phyloP scores from a whole-genome alignment of 2,329 filamentous ascomycete species.

The Xylaria sp. region DNA sequence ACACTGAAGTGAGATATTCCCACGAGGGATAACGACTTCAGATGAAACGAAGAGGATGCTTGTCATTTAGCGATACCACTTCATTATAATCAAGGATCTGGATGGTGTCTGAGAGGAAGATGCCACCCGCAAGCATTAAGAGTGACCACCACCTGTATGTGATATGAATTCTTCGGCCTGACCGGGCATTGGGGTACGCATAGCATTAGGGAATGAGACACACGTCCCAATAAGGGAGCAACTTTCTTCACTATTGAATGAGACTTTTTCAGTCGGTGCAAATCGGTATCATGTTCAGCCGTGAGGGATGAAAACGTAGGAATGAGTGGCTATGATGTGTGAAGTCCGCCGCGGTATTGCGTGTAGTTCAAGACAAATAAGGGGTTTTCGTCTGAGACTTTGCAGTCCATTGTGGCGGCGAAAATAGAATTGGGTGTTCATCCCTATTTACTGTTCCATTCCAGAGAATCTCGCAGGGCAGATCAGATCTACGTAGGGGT shows the following conservation, averaged over 20 bases:
- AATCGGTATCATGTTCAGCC: constrained; percentile 15
- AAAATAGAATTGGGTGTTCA: constrained; percentile 21
- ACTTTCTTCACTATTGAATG: constrained; percentile 2
- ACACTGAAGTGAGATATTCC: constrained; percentile 15
- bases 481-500: constrained; percentile 10
- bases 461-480: constrained; percentile 23
- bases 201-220: constrained; percentile 25
- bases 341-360: constrained; percentile 9
- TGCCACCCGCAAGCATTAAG: constrained; percentile 16
- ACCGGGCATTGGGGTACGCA: constrained; percentile 15
- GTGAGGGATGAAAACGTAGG: constrained; percentile 4
- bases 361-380: constrained; percentile 29
- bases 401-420: constrained; percentile 25
- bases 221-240: constrained; percentile 22
- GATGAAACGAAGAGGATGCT: constrained; percentile 17
- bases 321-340: constrained; percentile 8
- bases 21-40: constrained; percentile 16
- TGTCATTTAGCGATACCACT: constrained; percentile 15
- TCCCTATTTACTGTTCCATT: constrained; percentile 31
- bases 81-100: constrained; percentile 17
- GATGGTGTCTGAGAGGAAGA: constrained; percentile 17
- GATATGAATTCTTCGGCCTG: constrained; percentile 18
- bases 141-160: constrained; percentile 26
- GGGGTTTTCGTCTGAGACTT: constrained; percentile 17
- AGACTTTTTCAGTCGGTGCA: constrained; percentile 8